Evolutionary conservation across 768 basidiomycete species (phyloP).

Genomic region (Hygrophorus pudorinus): DNA sequence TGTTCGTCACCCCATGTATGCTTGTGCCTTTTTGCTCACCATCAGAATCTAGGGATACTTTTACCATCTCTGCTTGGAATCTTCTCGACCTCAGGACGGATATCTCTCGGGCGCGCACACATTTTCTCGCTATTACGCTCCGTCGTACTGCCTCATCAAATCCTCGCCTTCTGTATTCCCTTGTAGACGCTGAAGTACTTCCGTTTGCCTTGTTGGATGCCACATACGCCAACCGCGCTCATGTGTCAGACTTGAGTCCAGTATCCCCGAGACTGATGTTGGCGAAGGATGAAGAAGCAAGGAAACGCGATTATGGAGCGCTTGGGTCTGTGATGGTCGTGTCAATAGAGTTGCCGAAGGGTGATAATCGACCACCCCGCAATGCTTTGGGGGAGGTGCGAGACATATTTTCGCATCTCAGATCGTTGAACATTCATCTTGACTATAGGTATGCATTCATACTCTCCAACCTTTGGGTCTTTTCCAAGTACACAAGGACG

Average conservation of each 20-base stretch:
- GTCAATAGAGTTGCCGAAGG: slow-evolving; percentile 7
- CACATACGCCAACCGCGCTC: slow-evolving; percentile 3
- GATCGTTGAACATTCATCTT: too few relatives aligned
- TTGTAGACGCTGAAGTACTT: too few relatives aligned
- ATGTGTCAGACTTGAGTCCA: slow-evolving; percentile 3
- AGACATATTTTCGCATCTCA: too few relatives aligned
- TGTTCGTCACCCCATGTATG: too few relatives aligned
- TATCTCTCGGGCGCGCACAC: too few relatives aligned
- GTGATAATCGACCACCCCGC: slow-evolving; percentile 5
- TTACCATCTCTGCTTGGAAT: too few relatives aligned
- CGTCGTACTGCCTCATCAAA: too few relatives aligned
- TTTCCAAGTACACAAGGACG: slow-evolving; percentile 7
- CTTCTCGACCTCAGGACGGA: too few relatives aligned
- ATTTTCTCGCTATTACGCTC: too few relatives aligned
- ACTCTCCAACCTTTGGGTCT: slow-evolving; percentile 7
- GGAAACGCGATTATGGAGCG: slow-evolving; percentile 4
- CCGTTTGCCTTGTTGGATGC: slow-evolving; percentile 6
- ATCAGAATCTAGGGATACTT: too few relatives aligned
- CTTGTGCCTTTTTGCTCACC: too few relatives aligned
- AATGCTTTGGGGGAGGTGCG: slow-evolving; percentile 3
- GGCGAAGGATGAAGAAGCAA: slow-evolving; percentile 2
- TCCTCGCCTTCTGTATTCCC: too few relatives aligned
- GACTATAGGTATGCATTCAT: background rate
- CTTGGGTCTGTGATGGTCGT: slow-evolving; percentile 9
- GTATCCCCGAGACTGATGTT: slow-evolving; percentile 4